Conservation (phyloP, 1,284 basidiomycete species). For the Ustilago lituana region DNA sequence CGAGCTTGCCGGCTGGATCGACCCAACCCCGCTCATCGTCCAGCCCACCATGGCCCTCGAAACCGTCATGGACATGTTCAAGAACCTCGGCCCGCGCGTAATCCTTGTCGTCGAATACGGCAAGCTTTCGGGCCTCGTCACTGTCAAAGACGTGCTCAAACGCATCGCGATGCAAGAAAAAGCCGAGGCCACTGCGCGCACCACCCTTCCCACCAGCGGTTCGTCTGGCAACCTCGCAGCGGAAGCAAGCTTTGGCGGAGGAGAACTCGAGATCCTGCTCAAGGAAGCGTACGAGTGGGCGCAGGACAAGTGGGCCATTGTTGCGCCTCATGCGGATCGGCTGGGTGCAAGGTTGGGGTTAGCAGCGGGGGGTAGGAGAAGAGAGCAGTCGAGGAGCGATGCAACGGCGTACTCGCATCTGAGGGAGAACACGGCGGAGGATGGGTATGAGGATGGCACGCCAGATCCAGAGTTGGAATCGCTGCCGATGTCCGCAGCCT, state of each 20-base stretch:
- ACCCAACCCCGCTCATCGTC: conserved; percentile 88
- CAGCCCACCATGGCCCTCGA: conserved; percentile 92
- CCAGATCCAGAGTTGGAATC: conserved; percentile 1
- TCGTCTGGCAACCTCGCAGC: neutral
- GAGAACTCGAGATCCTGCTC: conserved; percentile 51
- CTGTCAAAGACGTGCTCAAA: conserved; percentile 89
- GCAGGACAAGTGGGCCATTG: conserved; percentile 10
- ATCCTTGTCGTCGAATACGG: conserved; percentile 88
- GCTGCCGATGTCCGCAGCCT: conserved; percentile 1
- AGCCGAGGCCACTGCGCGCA: conserved; percentile 34
- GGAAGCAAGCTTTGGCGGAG: conserved; percentile 30
- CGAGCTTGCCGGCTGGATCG: conserved; percentile 61
- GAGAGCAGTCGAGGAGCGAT: no score
- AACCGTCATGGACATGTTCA: conserved; percentile 81
- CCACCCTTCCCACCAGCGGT: conserved; percentile 8
- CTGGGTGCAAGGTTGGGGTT: neutral
- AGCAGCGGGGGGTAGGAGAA: no score
- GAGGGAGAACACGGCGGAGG: conserved; percentile 6
- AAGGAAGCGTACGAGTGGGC: conserved; percentile 48
- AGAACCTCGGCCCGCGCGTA: conserved; percentile 80
- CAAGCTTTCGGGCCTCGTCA: conserved; percentile 83
- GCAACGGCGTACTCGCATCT: conserved; percentile 21
- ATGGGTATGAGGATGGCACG: conserved; percentile 3
- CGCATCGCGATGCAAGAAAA: conserved; percentile 58
- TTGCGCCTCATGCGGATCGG: conserved; percentile 15